Evolutionary conservation across 2,329 filamentous ascomycete genomes (phyloP), one percentile per base, ranked within the genome.

Genomic region (Colletotrichum destructivum): DNA sequence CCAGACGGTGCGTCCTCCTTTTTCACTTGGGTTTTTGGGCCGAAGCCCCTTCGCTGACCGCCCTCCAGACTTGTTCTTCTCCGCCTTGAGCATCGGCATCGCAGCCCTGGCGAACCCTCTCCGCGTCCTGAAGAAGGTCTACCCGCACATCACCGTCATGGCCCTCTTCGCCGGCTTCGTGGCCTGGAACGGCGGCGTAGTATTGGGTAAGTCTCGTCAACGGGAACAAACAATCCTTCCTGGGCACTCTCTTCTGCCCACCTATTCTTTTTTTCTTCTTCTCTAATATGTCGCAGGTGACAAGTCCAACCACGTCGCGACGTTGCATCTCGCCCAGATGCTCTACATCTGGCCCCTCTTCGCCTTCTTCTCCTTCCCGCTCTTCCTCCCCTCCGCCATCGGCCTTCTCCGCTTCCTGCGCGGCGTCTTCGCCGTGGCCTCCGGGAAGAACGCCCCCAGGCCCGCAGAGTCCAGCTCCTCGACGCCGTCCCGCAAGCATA

Each of bases 331-430:
- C 6, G 89, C 96, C 0, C 96, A 99, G 82, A 93, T 99, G 89
- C 91, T 98, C 21, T 99, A 99, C 78, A 92, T 98, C 75, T 98
- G 95, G 93, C 92, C 95, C 0, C 93, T 97, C 73, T 91, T 97
- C 69, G 84, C 90, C 46, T 97, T 98, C 83, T 98, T 98, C 84
- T 98, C 95, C 0, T 89, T 91, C 60, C 96, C 96, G 0, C 85
- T 98, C 0, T 82, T 96, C 4, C 74, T 93, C 0, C 89, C 91
- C 0, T 82, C 82, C 4, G 73, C 80, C 2, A 62, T 92, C 6
- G 77, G 88, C 2, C 12, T 77, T 3, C 11, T 79, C 21, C 62
- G 71, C 8, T 63, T 46, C 15, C 5, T 60, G 6, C 63, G 55
- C 0, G 56, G 62, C 7, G 18, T 64, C 16, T 51, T 60, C 1